Base-by-base conservation (phyloP, 495 filamentous ascomycete species). In the Podospora bellae-mahoneyi region DNA sequence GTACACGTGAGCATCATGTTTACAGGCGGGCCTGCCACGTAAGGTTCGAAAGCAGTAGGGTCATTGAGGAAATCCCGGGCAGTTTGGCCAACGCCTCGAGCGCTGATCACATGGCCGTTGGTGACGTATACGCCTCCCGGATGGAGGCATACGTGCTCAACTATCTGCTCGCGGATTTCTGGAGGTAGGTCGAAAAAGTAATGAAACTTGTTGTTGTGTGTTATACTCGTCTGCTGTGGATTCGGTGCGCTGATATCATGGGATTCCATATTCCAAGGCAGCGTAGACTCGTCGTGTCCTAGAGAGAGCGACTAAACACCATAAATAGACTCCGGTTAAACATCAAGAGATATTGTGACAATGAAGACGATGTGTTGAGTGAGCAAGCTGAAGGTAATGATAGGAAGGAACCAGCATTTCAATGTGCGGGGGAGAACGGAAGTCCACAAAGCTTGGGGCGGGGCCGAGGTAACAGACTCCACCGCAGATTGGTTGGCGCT, bases 1-100 rank as follows among this genome's bases (percentile, higher is more conserved):
- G 73, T 67, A 27, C 69, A 78, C 28, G 74, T 76, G 59, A 77
- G 76, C 68, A 80, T 78, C 30, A 78, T 48, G 63, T 68, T 67
- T 7, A 76, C 9, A 16, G 72, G 72, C 53, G 68, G 70, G n/a
- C 28, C 58, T 58, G 55, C 65, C 15, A 19, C 59, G 20, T 19
- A 2, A 20, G 32, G 27, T 16, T 48, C 13, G 39, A 32, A 32
- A 32, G 30, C 7, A 5, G 30, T 32, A 32, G 30, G 30, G 30
- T 32, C 30, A 7, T 32, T 32, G 4, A 32, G 7, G 30, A 34
- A 0, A 10, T 62, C 7, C 60, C 32, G 6, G 64, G n/a, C 10
- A 26, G 9, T 62, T n/a, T 15, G 13, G 60, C 20, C 7, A 15
- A 13, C 19, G 7, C 18, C 16, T 44, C 19, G n/a, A 9, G 27